Evolutionary conservation across 768 basidiomycete species (phyloP), one percentile per base, ranked within the genome.

Genomic region (Neoboletus magnificus): DNA sequence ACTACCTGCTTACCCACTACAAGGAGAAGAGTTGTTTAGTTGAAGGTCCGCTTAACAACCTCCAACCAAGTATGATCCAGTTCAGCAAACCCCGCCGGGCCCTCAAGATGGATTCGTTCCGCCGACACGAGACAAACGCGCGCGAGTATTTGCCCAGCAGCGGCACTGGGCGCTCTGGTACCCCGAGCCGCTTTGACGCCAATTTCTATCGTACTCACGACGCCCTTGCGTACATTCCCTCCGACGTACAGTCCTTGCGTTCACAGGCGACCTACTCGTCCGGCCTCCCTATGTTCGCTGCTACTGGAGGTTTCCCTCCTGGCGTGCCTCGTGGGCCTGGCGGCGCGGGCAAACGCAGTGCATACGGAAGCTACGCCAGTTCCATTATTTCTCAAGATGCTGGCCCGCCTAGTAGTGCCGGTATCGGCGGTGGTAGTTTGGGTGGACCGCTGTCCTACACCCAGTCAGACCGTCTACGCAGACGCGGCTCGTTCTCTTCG

Each of bases 51-150:
- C 78, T 99, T 44, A 98, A 84, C 73, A 98, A 99, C 74, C 77
- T 99, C 35, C 97, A 98, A 70, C 80, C 93, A 7, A 96, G 93
- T 74, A 96, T 99, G 95, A 99, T 99, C 57, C 97, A 98, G 70
- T 98, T 99, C 79, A 94, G 92, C 81, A 95, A 97, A 74, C 97
- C 97, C 32, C 85, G 93, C 54, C 87, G 93, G 51, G 83, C 93
- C 5, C 82, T 95, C 61, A 94, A 94, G 71, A 89, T 93, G 85
- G 92, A 96, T 60, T 91, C 89, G 55, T 95, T 91, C 82, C 87
- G 91, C 54, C 84, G 95, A 48, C 92, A 96, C 67, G 95, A 98
- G 71, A 90, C 91, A 22, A 90, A 81, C 63, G 95, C 95, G 1
- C 83, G 87, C 51, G 97, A 99, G 62, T 93, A 82, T 63, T 71